Percentiles rank a stretch among this genome's conserved stretches.
phyloP scores from a whole-genome alignment of 1,284 basidiomycete genomes.

The Erythrobasidium hasegawianum region DNA sequence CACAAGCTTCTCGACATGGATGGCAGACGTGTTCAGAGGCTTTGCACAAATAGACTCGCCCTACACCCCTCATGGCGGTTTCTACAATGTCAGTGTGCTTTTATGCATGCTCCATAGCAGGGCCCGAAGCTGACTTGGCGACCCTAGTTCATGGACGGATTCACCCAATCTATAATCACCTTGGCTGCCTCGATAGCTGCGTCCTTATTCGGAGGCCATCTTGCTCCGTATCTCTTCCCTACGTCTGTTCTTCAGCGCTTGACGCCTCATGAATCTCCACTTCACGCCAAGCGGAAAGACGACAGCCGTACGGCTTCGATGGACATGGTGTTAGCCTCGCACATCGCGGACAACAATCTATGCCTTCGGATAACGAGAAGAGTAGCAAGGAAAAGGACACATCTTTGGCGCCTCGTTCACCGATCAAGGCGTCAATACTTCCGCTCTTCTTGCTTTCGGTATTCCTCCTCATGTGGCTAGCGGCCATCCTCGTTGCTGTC shows the following conservation, averaged over 20 bases:
- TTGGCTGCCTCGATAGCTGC: slow-evolving; percentile 55
- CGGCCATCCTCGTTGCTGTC: slow-evolving; percentile 48
- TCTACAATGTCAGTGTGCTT: slow-evolving; percentile 67
- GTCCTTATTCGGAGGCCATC: slow-evolving; percentile 32
- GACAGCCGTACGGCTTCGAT: too few relatives aligned
- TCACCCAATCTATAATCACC: slow-evolving; percentile 77
- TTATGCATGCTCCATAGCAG: slow-evolving; percentile 14
- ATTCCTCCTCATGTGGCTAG: slow-evolving; percentile 44
- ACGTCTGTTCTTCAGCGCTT: neutral
- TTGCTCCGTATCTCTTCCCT: slow-evolving; percentile 30
- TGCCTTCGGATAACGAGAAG: too few relatives aligned
- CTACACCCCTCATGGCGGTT: slow-evolving; percentile 56
- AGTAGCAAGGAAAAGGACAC: too few relatives aligned
- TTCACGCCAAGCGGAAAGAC: too few relatives aligned
- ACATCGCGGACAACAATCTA: too few relatives aligned
- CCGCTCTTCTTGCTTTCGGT: slow-evolving; percentile 52
- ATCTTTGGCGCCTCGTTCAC: neutral
- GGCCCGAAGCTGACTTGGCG: neutral
- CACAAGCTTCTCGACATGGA: slow-evolving; percentile 96
- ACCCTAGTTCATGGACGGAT: slow-evolving; percentile 72
- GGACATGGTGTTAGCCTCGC: too few relatives aligned
- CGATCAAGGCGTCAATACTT: neutral
- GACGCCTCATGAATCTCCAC: too few relatives aligned
- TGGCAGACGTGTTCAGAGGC: slow-evolving; percentile 77
- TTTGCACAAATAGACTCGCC: slow-evolving; percentile 56